phyloP scores from a whole-genome alignment of 768 basidiomycete species.

The Guyanaporus albipodus region DNA sequence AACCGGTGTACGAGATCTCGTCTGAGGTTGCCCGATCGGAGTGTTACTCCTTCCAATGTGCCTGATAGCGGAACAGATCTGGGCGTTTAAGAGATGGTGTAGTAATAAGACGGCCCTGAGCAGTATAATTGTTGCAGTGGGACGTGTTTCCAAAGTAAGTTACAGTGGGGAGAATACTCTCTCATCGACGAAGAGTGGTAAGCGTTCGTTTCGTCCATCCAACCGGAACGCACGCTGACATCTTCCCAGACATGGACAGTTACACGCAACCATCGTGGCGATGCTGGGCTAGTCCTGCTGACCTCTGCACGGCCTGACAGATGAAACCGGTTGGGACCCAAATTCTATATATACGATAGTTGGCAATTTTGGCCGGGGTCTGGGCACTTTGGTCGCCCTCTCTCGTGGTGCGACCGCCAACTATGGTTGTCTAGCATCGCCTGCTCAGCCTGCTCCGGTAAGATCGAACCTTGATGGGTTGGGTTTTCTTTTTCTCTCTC shows the following conservation, averaged over 20 bases:
- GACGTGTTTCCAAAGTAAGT: constrained; percentile 32
- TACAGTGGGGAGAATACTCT: constrained; percentile 14
- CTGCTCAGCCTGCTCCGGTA: constrained; percentile 25
- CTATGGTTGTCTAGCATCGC: constrained; percentile 27
- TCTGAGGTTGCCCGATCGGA: constrained; percentile 26
- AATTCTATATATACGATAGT: constrained; percentile 2
- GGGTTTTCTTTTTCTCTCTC: too few relatives aligned
- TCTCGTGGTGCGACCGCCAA: constrained; percentile 6
- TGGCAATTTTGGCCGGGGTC: constrained; percentile 6
- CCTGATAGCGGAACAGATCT: constrained; percentile 33
- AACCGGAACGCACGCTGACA: too few relatives aligned
- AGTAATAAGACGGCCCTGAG: constrained; percentile 27
- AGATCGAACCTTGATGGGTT: constrained; percentile 29
- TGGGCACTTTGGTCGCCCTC: constrained; percentile 5
- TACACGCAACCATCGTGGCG: constrained; percentile 21
- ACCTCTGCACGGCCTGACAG: constrained; percentile 14
- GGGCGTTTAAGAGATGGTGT: constrained; percentile 11
- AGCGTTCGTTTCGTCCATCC: constrained; percentile 18
- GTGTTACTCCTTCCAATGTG: constrained; percentile 20
- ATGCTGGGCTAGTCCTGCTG: constrained; percentile 18
- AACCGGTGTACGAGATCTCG: constrained; percentile 30
- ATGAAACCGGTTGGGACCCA: constrained; percentile 18
- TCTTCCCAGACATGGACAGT: too few relatives aligned
- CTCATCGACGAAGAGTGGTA: constrained; percentile 15
- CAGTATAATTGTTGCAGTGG: constrained; percentile 14